Conservation (phyloP, 768 basidiomycete species). For the Leccinum olivaceopallidum region DNA sequence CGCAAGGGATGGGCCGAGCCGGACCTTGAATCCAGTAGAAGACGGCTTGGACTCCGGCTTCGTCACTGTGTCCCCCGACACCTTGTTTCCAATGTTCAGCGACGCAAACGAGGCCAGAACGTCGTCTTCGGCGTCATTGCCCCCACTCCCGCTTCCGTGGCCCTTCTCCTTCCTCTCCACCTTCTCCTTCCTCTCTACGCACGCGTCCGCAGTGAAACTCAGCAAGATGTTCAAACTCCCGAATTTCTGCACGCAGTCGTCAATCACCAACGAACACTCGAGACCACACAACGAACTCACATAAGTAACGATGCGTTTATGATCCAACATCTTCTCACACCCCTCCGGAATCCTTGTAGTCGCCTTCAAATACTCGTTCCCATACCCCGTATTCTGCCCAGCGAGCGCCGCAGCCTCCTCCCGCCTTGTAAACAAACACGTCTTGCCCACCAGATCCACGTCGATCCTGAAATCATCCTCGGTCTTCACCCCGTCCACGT, state of each 20-base stretch:
- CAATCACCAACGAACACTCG: neutral
- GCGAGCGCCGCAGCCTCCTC: constrained; percentile 40
- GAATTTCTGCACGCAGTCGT: constrained; percentile 44
- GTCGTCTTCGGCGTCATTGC: constrained; percentile 26
- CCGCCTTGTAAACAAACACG: constrained; percentile 58
- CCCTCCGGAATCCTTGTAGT: constrained; percentile 48
- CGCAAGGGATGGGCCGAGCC: constrained; percentile 25
- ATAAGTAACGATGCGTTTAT: constrained; percentile 64
- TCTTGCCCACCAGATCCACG: constrained; percentile 58
- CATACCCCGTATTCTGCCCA: constrained; percentile 44
- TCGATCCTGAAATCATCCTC: constrained; percentile 66
- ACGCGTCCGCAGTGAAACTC: constrained; percentile 56
- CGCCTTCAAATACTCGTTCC: constrained; percentile 61
- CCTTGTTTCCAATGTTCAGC: constrained; percentile 17
- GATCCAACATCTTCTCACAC: constrained; percentile 52
- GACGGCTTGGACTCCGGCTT: constrained; percentile 3
- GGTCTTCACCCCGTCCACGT: constrained; percentile 31
- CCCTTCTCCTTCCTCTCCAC: constrained; percentile 6
- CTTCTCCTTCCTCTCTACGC: constrained; percentile 17
- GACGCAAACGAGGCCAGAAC: constrained; percentile 28
- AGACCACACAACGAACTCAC: constrained; percentile 38
- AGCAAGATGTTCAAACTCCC: constrained; percentile 59
- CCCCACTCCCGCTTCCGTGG: no score
- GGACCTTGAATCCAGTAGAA: constrained; percentile 18
- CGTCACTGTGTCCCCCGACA: neutral